Conservation (phyloP, 1,284 basidiomycete species). For the Rhodotorula sp. region DNA sequence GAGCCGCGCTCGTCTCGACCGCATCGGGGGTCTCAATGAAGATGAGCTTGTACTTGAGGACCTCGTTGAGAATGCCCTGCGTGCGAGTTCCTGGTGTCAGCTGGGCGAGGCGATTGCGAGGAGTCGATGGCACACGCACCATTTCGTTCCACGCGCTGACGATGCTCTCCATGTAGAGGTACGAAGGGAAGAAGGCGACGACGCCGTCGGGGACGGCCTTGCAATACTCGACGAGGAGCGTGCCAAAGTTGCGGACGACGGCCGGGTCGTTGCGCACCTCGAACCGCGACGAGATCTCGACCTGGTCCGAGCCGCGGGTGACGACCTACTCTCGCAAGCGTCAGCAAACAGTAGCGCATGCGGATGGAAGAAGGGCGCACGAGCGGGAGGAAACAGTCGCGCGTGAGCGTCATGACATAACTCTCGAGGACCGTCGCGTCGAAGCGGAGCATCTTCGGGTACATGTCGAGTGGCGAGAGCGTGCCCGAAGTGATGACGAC, state of each 20-base stretch:
- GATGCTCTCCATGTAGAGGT: slow-evolving; percentile 99
- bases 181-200: slow-evolving; percentile 98
- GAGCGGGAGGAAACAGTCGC: slow-evolving; percentile 96
- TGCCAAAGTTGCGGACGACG: slow-evolving; percentile 97
- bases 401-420: slow-evolving; percentile 95
- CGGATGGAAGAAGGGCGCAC: slow-evolving; percentile 55
- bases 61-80: slow-evolving; percentile 96
- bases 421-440: slow-evolving; percentile 95
- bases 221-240: slow-evolving; percentile 95
- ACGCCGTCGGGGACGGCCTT: slow-evolving; percentile 99
- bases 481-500: slow-evolving; percentile 99
- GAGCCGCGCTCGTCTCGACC: slow-evolving; percentile 95
- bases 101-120: neutral
- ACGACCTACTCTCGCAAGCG: slow-evolving; percentile 70
- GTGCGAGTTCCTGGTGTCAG: neutral
- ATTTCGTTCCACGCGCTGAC: slow-evolving; percentile 99
- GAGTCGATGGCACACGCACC: slow-evolving; percentile 59
- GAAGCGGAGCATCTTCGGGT: slow-evolving; percentile 99
- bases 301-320: slow-evolving; percentile 96
- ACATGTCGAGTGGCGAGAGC: slow-evolving; percentile 98
- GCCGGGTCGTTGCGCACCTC: slow-evolving; percentile 99
- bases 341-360: too few relatives aligned
- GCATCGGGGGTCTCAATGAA: slow-evolving; percentile 99
- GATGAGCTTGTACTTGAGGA: slow-evolving; percentile 99
- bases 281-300: slow-evolving; percentile 97